Base-by-base conservation (phyloP, 805 yeast species). In the Metschnikowia matae region DNA sequence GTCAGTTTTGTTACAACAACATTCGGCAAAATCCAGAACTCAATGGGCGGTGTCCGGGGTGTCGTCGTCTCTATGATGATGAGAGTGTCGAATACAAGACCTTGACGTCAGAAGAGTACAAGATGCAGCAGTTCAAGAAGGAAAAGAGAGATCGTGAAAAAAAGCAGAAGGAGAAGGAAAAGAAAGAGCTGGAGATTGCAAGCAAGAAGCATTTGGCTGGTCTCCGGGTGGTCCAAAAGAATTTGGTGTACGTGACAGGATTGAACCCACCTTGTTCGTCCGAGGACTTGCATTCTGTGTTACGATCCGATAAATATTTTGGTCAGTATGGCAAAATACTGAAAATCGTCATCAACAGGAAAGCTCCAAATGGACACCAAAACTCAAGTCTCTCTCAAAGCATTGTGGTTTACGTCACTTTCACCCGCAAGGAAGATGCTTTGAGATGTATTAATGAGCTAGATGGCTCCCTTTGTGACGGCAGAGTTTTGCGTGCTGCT, bases 251-350 rank as follows among this genome's bases (percentile, higher is more conserved):
- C 62, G 97, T 94, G 14, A 92, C 95, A 20, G 99, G 99, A 0
- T 75, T 94, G 57, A 90, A 90, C 62, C 96, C 96, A 1, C 86
- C 86, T 36, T 83, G 87, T 53, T 81, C 83, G 23, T 84, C 91
- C 7, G 85, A 89, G 48, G 98, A 94, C 51, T 80, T 94, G 49
- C 94, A 90, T 53, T 69, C 86, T 3, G 81, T 89, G 3, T 75
- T 94, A 54, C 83, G 92, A 57, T 84, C 96, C 2, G 98, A 94
- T 54, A 87, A 86, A 65, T 94, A 90, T 69, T 94, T 94, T 71
- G 99, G 99, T n/a, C 97, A 94, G 71, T 94, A 92, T 66, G 99
- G 99, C 53, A 89, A 88, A 67, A 94, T 94, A 53, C 83, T 85
- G 69, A 94, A 94, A 66, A 87, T 94, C 54, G 99, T 94, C 42